Base-by-base conservation (phyloP, 306 rosid species). In the Elaeagnus macrophylla region DNA sequence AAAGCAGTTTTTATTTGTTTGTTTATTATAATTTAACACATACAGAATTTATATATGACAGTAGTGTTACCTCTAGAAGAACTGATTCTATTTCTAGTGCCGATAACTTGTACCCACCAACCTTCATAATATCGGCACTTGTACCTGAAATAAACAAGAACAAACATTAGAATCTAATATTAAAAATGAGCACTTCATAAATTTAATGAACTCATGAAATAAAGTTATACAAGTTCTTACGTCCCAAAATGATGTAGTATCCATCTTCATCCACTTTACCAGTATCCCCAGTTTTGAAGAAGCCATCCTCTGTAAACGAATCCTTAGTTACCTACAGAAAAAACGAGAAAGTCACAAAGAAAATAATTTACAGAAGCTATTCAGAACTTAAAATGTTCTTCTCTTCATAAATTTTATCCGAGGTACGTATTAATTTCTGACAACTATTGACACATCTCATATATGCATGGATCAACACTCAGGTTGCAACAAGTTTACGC, bases 251-350 rank as follows among this genome's bases (percentile, higher is more conserved):
- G 73, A 84, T 59, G 69, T 65, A 86, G 61, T 91, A 91, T 41
- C 96, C 96, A 77, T 86, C 94, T 56, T 76, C 73, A 59, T 91
- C 94, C 57, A 69, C 75, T 56, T 72, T 84, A 49, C 72, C 96
- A 47, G 97, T 81, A 71, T 91, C 97, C 62, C 97, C 97, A n/a
- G 97, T 86, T 74, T 73, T 91, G 75, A 84, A 91, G 76, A 78
- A 91, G 18, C 93, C 96, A 48, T 76, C 94, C 48, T 80, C 81
- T 39, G 76, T 78, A 73, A 91, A 91, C 37, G 95, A 81, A 65
- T 73, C 81, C 68, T 72, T 80, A 0, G 96, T 91, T 50, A 75
- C 79, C 97, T 91, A 54, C 51, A 59, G 37, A 62, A 51, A 37
- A 66, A 68, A 42, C 56, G 4, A 52, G 45, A 20, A 49, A 1